These are phyloP conservation scores for Cylindrotheca fusiformis DNA, from an alignment of 108 stramenopile genomes.

Conservation along the genomic window DNA sequence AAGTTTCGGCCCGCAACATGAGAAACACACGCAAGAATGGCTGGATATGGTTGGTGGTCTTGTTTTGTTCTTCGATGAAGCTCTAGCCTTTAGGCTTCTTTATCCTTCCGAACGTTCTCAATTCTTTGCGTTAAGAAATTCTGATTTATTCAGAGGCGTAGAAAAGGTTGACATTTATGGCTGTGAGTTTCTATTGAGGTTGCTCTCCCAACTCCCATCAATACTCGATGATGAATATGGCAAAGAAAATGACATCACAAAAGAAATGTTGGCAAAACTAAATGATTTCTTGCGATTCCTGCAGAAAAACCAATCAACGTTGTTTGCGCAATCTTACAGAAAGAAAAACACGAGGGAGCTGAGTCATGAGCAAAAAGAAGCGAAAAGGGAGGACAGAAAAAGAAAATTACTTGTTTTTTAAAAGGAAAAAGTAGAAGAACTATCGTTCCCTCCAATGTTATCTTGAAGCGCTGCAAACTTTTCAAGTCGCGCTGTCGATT, in stretches of 20 bases:
- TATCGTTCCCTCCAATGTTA: too few species aligned
- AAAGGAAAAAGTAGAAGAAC: too few species aligned
- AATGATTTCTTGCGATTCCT: conserved; percentile 68
- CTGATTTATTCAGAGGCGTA: neutral
- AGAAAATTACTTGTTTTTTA: neutral
- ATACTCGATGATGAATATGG: conserved; percentile 26
- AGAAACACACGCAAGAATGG: conserved; percentile 33
- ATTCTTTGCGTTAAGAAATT: conserved; percentile 21
- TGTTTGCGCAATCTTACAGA: conserved; percentile 29
- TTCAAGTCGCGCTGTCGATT: neutral
- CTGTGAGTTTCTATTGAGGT: conserved; percentile 60
- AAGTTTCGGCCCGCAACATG: neutral
- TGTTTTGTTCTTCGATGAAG: conserved; percentile 64
- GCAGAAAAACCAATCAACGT: conserved; percentile 57
- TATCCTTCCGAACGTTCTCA: conserved; percentile 59
- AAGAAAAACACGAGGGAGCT: conserved; percentile 25
- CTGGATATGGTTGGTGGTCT: conserved; percentile 73
- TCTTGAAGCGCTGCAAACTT: neutral
- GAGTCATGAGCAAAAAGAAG: conserved; percentile 6
- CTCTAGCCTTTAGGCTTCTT: conserved; percentile 55
- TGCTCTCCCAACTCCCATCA: conserved; percentile 51
- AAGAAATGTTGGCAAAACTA: conserved; percentile 54
- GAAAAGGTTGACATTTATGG: conserved; percentile 52
- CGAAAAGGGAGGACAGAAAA: conserved; percentile 17
- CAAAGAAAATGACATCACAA: conserved; percentile 30